phyloP scores from a whole-genome alignment of 257 asterid species.

The Jaltomata sinuosa region DNA sequence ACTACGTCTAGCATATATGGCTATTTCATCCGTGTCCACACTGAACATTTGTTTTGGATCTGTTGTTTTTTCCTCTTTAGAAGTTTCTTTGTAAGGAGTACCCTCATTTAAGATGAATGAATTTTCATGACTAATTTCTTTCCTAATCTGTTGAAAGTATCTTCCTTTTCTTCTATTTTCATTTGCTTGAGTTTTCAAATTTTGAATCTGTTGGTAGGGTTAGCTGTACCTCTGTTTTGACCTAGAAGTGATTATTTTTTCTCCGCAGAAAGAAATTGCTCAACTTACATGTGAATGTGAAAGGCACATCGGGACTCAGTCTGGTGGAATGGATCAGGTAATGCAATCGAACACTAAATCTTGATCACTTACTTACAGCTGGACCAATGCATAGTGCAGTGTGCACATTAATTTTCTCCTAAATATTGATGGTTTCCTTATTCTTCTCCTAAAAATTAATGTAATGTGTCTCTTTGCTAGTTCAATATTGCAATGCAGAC shows the following conservation, averaged over 20 bases:
- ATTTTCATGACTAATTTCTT: neutral
- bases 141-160: neutral
- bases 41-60: neutral
- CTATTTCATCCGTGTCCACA: neutral
- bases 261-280: constrained; percentile 86
- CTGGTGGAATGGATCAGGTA: constrained; percentile 99
- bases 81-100: neutral
- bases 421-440: neutral
- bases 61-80: neutral
- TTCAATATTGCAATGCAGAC: neutral
- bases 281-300: constrained; percentile 95
- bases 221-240: neutral
- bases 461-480: neutral
- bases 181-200: neutral
- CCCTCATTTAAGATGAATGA: neutral
- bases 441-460: neutral
- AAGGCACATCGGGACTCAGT: constrained; percentile 92
- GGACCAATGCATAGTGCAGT: neutral
- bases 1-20: neutral
- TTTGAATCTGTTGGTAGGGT: neutral
- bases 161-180: neutral
- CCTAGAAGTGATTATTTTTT: neutral
- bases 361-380: neutral
- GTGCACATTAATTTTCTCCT: neutral
- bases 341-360: neutral